Percentiles rank a stretch among this genome's conserved stretches.
Evolutionary conservation across 2,329 filamentous ascomycete genomes (phyloP).

Genomic region (Fusarium miscanthi): DNA sequence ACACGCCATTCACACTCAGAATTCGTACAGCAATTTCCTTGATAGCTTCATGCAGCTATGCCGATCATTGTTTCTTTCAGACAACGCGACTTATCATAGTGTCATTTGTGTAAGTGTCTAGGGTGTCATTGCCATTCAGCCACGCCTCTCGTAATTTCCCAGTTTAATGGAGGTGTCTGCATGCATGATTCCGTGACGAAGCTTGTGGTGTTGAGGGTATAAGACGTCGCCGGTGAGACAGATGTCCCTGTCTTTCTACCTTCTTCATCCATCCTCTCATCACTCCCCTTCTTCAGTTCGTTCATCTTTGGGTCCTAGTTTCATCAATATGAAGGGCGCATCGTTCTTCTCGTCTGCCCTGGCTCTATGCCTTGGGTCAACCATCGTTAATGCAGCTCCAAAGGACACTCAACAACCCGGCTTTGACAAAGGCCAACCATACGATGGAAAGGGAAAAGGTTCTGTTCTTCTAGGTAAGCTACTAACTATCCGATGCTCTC

Average conservation of each 20-base stretch:
- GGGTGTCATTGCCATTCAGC: not conserved
- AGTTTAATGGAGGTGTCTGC: not conserved
- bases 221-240: not conserved
- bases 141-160: not conserved
- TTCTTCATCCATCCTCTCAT: not conserved
- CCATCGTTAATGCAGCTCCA: slow-evolving; percentile 21
- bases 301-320: fast-evolving
- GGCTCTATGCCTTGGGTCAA: slow-evolving; percentile 17
- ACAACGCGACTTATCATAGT: not conserved
- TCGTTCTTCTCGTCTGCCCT: slow-evolving; percentile 28
- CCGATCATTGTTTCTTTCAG: slow-evolving; percentile 31
- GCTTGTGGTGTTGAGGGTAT: not conserved
- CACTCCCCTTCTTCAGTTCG: not conserved
- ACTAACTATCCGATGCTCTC: fast-evolving
- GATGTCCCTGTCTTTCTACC: no score
- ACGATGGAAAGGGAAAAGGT: slow-evolving; percentile 67
- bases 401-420: slow-evolving; percentile 25
- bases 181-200: not conserved
- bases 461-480: slow-evolving; percentile 64
- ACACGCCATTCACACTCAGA: slow-evolving; percentile 19
- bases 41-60: slow-evolving; percentile 10
- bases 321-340: slow-evolving; percentile 4
- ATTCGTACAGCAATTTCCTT: slow-evolving; percentile 3
- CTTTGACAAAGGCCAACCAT: slow-evolving; percentile 63
- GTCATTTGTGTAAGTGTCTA: not conserved